These are phyloP conservation scores for Leccinum rimulosum DNA, from an alignment of 768 basidiomycete species.

Conservation along the genomic window DNA sequence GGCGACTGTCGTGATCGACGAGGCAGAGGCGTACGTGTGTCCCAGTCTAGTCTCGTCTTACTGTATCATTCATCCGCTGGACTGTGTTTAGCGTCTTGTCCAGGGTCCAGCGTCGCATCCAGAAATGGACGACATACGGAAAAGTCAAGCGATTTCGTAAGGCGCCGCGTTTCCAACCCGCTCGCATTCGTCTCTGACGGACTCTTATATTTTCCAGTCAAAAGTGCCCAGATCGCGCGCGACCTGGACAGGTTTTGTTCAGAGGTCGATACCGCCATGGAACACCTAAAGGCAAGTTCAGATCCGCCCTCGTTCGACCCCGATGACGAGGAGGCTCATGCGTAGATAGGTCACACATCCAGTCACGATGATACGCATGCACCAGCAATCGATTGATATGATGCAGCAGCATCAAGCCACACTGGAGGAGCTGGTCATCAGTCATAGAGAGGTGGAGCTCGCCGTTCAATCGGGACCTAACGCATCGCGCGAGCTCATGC, in stretches of 20 bases:
- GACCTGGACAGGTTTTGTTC: constrained; percentile 42
- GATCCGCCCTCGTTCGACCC: not conserved
- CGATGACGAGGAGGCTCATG: not conserved
- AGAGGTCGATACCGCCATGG: constrained; percentile 43
- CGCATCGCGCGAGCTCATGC: constrained; percentile 49
- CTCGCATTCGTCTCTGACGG: constrained; percentile 4
- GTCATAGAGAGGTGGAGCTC: constrained; percentile 34
- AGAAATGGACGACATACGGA: constrained; percentile 39
- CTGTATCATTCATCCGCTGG: not conserved
- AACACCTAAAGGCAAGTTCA: constrained; percentile 40
- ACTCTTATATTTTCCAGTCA: constrained; percentile 32
- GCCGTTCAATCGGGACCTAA: constrained; percentile 41
- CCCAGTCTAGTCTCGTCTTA: not conserved
- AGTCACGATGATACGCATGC: constrained; percentile 27
- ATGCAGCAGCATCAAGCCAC: constrained; percentile 31
- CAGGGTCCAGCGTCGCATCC: constrained; percentile 38
- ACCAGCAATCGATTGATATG: constrained; percentile 26
- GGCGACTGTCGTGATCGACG: constrained; percentile 39
- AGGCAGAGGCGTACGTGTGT: constrained; percentile 42
- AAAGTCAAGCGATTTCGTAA: constrained; percentile 40
- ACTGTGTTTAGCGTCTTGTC: constrained; percentile 38
- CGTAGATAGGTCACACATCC: constrained; percentile 24
- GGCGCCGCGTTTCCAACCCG: constrained; percentile 8
- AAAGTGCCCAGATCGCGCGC: constrained; percentile 44
- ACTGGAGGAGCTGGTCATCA: constrained; percentile 38